Evolutionary conservation across 2,329 filamentous ascomycete species (phyloP).

Genomic region (Fusarium goolgardi): DNA sequence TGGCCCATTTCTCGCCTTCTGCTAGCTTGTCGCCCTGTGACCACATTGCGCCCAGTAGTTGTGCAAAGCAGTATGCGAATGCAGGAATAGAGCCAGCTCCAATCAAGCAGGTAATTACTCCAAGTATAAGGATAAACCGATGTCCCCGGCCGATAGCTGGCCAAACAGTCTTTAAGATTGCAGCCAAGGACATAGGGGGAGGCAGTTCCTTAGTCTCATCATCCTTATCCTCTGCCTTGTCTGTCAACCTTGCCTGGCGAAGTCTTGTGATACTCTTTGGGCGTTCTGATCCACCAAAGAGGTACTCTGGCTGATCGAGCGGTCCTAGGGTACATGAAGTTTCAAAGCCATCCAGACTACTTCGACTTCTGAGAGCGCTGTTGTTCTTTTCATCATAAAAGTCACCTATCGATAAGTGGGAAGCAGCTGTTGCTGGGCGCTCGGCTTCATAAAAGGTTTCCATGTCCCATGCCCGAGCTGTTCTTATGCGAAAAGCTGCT

Average conservation of each 20-base stretch:
- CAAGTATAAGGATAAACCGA: constrained; percentile 67
- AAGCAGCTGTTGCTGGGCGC: constrained; percentile 2
- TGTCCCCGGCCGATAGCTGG: constrained; percentile 67
- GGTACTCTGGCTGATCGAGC: constrained; percentile 29
- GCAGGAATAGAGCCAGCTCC: constrained; percentile 76
- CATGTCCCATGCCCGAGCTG: constrained; percentile 41
- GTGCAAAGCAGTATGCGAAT: constrained; percentile 81
- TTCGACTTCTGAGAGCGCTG: constrained; percentile 16
- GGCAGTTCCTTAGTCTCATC: constrained; percentile 7
- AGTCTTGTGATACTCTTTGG: constrained; percentile 48
- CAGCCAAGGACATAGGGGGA: constrained; percentile 35
- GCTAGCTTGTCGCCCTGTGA: constrained; percentile 59
- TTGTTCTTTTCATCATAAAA: constrained; percentile 34
- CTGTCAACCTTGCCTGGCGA: constrained; percentile 10
- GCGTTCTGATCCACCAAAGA: constrained; percentile 43
- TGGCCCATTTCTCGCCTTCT: constrained; percentile 72
- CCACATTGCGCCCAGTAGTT: constrained; percentile 78
- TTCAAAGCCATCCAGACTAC: constrained; percentile 16
- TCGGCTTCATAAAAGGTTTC: constrained; percentile 9
- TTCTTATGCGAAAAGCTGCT: constrained; percentile 35
- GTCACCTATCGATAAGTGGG: neutral
- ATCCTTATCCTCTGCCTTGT: neutral
- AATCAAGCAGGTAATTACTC: constrained; percentile 69
- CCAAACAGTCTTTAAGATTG: constrained; percentile 70
- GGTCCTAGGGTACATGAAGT: constrained; percentile 1